Percentiles rank a stretch among this genome's conserved stretches.
These are phyloP conservation scores for Kodamaea sagamina DNA, from an alignment of 805 yeast genomes.

Conservation along the genomic window DNA sequence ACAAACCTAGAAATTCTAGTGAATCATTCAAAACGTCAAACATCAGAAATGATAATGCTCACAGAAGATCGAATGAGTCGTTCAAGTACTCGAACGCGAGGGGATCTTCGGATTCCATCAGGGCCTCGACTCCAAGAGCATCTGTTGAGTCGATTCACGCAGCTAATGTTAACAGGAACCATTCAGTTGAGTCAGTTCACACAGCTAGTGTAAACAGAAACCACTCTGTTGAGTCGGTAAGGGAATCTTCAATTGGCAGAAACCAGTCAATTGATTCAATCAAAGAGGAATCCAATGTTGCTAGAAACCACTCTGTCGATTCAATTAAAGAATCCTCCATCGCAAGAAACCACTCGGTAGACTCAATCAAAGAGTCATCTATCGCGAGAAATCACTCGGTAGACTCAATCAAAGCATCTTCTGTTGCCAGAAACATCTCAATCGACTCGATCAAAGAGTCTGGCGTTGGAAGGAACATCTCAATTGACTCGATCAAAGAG, in stretches of 20 bases:
- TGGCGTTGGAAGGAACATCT: neutral
- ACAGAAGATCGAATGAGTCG: neutral
- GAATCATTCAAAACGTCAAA: too few species aligned
- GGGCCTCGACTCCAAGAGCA: neutral
- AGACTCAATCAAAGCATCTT: neutral
- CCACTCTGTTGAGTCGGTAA: neutral
- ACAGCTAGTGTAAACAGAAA: neutral
- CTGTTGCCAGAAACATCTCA: constrained; percentile 1
- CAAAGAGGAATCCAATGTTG: neutral
- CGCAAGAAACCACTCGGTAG: neutral
- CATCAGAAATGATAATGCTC: too few species aligned
- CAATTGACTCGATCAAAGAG: constrained; percentile 1
- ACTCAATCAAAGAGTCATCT: neutral
- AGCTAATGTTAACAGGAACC: neutral
- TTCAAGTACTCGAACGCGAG: neutral
- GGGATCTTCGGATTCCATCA: constrained; percentile 1
- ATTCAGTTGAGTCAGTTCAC: neutral
- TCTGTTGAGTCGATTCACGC: neutral
- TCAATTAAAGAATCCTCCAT: neutral
- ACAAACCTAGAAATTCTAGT: too few species aligned
- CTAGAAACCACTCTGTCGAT: neutral
- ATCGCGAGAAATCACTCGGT: constrained; percentile 1
- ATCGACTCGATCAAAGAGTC: neutral
- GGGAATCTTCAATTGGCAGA: too few species aligned
- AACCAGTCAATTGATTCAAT: neutral